Conservation (phyloP, 306 rosid species). For the Glycine latifolia region DNA sequence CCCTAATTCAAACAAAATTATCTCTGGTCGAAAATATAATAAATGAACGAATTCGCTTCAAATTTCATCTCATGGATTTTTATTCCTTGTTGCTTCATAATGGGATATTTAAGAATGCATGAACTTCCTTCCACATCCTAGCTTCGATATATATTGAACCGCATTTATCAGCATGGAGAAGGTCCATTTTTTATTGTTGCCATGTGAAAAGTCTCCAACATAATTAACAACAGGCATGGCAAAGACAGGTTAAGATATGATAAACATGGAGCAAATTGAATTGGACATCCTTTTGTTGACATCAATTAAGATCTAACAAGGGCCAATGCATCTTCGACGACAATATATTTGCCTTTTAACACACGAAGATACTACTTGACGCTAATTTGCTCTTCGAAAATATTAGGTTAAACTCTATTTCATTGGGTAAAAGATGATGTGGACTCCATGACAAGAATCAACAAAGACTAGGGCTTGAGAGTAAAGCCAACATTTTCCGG, state of each 20-base stretch:
- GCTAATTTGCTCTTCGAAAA: slow-evolving; percentile 40
- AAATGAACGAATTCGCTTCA: too few species aligned
- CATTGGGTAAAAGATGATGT: slow-evolving; percentile 47
- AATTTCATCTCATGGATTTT: too few species aligned
- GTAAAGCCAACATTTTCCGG: slow-evolving; percentile 51
- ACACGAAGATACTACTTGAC: not conserved
- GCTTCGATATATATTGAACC: slow-evolving; percentile 22
- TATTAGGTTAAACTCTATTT: slow-evolving; percentile 49
- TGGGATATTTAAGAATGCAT: not conserved
- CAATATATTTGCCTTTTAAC: slow-evolving; percentile 26
- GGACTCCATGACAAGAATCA: slow-evolving; percentile 56
- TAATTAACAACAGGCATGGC: not conserved
- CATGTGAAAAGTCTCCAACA: slow-evolving; percentile 30
- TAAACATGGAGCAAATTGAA: not conserved
- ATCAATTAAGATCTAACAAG: slow-evolving; percentile 10
- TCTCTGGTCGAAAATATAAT: too few species aligned
- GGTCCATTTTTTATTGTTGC: not conserved
- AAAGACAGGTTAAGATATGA: not conserved
- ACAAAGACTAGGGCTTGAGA: slow-evolving; percentile 16
- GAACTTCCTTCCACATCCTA: not conserved
- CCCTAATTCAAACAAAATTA: too few species aligned
- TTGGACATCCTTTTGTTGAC: not conserved
- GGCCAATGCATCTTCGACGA: not conserved
- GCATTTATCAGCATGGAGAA: not conserved
- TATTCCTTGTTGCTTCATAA: not conserved